These are phyloP conservation scores for Sporopachydermia quercuum DNA, from an alignment of 805 yeast species.

Conservation along the genomic window DNA sequence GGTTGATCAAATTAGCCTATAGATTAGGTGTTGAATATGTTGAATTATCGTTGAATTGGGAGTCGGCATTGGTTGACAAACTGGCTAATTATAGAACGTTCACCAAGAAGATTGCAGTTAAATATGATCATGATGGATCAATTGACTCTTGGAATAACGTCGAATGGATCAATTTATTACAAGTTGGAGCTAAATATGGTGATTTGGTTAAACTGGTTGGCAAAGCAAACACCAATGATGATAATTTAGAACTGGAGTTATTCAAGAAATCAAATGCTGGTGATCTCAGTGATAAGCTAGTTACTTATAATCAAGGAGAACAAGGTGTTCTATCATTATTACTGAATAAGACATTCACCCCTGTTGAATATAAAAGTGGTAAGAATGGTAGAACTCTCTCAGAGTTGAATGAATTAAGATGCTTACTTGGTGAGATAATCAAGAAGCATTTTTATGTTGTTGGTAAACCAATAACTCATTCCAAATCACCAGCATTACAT, in stretches of 20 bases:
- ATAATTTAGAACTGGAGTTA: slow-evolving; percentile 55
- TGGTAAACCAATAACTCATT: slow-evolving; percentile 74
- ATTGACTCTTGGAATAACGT: slow-evolving; percentile 46
- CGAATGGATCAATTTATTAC: slow-evolving; percentile 64
- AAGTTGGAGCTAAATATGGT: slow-evolving; percentile 46
- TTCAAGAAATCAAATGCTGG: slow-evolving; percentile 44
- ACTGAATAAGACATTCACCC: slow-evolving; percentile 62
- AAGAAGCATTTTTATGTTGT: slow-evolving; percentile 52
- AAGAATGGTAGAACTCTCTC: slow-evolving; percentile 63
- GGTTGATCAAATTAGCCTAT: slow-evolving; percentile 45
- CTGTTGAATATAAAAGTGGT: slow-evolving; percentile 76
- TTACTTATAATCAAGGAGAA: slow-evolving; percentile 73
- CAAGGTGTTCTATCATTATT: slow-evolving; percentile 70
- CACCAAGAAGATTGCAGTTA: slow-evolving; percentile 70
- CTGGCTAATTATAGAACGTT: slow-evolving; percentile 37
- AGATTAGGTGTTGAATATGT: slow-evolving; percentile 69
- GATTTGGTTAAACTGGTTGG: slow-evolving; percentile 81
- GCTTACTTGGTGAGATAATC: slow-evolving; percentile 47
- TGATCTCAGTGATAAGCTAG: slow-evolving; percentile 24
- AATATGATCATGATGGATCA: slow-evolving; percentile 55
- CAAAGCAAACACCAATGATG: slow-evolving; percentile 44
- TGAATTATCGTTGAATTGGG: slow-evolving; percentile 64
- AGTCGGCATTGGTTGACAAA: slow-evolving; percentile 36
- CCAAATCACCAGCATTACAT: slow-evolving; percentile 82
- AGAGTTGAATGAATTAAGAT: slow-evolving; percentile 43